Conservation (phyloP, 2,329 filamentous ascomycete species). For the Drechslerella coelobrocha region DNA sequence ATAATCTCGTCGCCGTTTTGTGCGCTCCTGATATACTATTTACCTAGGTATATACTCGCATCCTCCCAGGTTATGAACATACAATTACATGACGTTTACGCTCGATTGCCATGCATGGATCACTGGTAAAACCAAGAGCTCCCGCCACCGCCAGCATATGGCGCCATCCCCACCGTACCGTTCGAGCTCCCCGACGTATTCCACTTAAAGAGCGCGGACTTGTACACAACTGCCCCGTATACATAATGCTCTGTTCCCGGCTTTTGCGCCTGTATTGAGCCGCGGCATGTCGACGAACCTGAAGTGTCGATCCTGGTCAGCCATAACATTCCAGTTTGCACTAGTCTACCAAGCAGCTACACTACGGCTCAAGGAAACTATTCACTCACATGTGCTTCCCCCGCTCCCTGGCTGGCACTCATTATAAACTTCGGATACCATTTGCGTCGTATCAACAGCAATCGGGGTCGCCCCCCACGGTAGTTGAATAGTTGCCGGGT, state of each 20-base stretch:
- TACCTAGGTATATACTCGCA: no score
- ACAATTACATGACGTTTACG: slow-evolving; percentile 10
- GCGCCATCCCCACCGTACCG: slow-evolving; percentile 41
- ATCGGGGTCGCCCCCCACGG: slow-evolving; percentile 33
- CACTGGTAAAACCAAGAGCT: slow-evolving; percentile 24
- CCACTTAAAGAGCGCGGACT: slow-evolving; percentile 47
- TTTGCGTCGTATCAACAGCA: slow-evolving; percentile 27
- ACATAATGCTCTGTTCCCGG: slow-evolving; percentile 25
- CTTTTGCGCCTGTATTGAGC: slow-evolving; percentile 31
- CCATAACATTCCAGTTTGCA: no score
- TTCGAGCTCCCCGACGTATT: slow-evolving; percentile 42
- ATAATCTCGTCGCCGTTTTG: no score
- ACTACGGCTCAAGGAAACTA: neutral
- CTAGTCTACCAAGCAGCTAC: no score
- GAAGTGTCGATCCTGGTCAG: neutral
- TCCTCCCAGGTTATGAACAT: no score
- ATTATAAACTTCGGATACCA: slow-evolving; percentile 29
- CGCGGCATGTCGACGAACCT: slow-evolving; percentile 42
- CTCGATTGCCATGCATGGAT: neutral
- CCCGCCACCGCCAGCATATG: slow-evolving; percentile 16
- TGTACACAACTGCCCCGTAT: slow-evolving; percentile 35
- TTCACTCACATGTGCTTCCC: slow-evolving; percentile 20
- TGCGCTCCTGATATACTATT: no score
- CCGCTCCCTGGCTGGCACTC: slow-evolving; percentile 23
- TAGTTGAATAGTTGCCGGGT: slow-evolving; percentile 15